These are phyloP conservation scores for Cytospora chrysosperma DNA, from an alignment of 2,329 filamentous ascomycete genomes.

Conservation along the genomic window DNA sequence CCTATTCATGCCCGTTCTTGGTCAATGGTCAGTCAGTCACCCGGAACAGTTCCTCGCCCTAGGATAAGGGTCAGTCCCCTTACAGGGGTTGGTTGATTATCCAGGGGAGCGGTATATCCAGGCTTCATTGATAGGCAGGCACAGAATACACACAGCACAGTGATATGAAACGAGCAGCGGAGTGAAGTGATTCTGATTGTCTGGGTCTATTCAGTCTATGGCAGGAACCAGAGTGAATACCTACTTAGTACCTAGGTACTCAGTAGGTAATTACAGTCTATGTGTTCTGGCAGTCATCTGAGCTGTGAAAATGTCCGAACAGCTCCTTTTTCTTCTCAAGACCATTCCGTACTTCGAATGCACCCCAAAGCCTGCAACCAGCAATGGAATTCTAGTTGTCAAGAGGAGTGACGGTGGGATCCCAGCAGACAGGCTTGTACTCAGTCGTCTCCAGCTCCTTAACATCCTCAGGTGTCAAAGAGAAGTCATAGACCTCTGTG, in stretches of 20 bases:
- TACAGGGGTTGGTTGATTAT: background rate
- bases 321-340: background rate
- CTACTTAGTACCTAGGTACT: too few species aligned
- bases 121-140: background rate
- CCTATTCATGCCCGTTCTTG: too few species aligned
- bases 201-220: background rate
- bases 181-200: background rate
- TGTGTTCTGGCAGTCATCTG: too few species aligned
- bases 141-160: background rate
- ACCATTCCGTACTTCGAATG: background rate
- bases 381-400: conserved; percentile 31
- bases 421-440: conserved; percentile 57
- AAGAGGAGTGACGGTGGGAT: conserved; percentile 50
- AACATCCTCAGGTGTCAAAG: conserved; percentile 53
- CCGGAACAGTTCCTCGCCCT: background rate
- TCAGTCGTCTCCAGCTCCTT: conserved; percentile 48
- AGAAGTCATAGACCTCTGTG: conserved; percentile 53
- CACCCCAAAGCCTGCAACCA: background rate
- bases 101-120: background rate
- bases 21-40: background rate
- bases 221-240: background rate
- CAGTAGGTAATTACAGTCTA: background rate
- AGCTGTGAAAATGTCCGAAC: background rate
- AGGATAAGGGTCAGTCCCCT: background rate
- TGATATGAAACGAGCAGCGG: background rate